Evolutionary conservation across 208 protist species (phyloP), one percentile per base, ranked within the genome.

Genomic region (Acanthamoeba sp.): DNA sequence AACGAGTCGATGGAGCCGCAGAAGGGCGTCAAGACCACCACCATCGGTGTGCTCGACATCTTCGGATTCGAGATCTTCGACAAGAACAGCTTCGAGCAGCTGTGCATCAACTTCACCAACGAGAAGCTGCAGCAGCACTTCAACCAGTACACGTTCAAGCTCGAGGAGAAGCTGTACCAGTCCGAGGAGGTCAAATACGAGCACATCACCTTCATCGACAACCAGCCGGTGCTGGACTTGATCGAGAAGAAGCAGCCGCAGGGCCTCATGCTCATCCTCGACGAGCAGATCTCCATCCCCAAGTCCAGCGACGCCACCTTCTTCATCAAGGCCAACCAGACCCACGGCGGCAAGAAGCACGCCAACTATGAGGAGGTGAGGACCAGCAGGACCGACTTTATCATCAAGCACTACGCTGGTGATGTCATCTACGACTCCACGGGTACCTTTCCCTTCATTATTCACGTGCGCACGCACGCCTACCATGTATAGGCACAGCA

Each of bases 21-120:
- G 36, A 87, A 87, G 34, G 78, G 78, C 36, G 38, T 55, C 4
- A 87, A 87, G 40, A 71, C 85, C 9, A 59, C 52, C 20, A 50
- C 45, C 50, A 71, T 69, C 45, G 85, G 96, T 87, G 94, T 97
- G 27, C 84, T 97, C 7, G 96, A 97, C 80, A 96, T 97, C 87
- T 97, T 96, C 93, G 89, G 89, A 20, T 93, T 93, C 40, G 98
- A 99, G 96, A 97, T 97, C 88, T 99, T 99, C 95, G 92, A 97
- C 36, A 73, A 95, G 55, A 98, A 98, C 95, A 94, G 62, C 29
- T 98, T 98, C 38, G 97, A 98, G 80, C 97, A 98, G 85, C 82
- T 98, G 5, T 98, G 97, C 80, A 98, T 98, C 95, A 98, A 98
- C 93, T 98, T 96, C 59, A 97, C 96, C 87, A 98, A 98, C 69